These are phyloP conservation scores for Xylariaceae sp. DNA, from an alignment of 2,329 filamentous ascomycete species.

Conservation along the genomic window DNA sequence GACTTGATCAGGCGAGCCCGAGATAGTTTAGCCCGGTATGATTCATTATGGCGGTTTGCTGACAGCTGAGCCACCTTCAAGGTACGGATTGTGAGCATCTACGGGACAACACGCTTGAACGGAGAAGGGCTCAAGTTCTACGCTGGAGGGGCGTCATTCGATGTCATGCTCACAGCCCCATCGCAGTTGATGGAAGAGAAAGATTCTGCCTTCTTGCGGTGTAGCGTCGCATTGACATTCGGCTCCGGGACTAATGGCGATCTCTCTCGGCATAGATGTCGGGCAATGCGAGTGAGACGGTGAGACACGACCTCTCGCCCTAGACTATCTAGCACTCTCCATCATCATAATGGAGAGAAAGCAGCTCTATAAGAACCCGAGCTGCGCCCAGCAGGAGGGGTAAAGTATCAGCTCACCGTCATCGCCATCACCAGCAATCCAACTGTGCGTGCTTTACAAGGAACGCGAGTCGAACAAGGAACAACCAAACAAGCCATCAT, in stretches of 20 bases:
- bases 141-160: too few species aligned
- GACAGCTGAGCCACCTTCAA: too few species aligned
- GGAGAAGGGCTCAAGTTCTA: background rate
- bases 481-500: conserved; percentile 6
- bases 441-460: background rate
- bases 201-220: background rate
- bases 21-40: background rate
- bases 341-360: background rate
- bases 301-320: too few species aligned
- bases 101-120: background rate
- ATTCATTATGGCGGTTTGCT: background rate
- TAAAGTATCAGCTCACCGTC: background rate
- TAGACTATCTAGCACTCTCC: background rate
- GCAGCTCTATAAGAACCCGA: conserved; percentile 7
- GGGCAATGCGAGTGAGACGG: background rate
- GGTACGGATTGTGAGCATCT: too few species aligned
- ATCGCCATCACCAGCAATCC: background rate
- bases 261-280: background rate
- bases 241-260: background rate
- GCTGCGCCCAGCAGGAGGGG: background rate
- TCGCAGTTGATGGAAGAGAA: background rate
- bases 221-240: background rate
- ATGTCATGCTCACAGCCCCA: background rate
- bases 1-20: too few species aligned
- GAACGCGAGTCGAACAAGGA: background rate